Evolutionary conservation across 2,329 filamentous ascomycete species (phyloP).

Genomic region (Achaetomium macrosporum): DNA sequence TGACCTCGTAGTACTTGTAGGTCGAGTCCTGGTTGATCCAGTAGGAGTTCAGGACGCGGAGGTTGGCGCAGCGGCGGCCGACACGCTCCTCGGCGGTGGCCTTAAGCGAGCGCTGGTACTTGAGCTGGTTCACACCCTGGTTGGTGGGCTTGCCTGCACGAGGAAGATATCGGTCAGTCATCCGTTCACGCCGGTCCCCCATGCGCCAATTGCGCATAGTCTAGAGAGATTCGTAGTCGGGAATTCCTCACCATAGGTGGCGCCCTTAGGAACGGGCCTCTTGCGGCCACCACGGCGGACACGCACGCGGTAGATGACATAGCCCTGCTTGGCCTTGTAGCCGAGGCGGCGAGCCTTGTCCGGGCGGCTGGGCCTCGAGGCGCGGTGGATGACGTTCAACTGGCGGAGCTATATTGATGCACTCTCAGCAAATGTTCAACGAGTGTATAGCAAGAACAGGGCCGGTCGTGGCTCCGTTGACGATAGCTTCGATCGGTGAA

Average conservation of each 20-base stretch:
- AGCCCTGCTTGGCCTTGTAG: constrained; percentile 99
- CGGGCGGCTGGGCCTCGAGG: constrained; percentile 93
- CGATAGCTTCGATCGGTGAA: constrained; percentile 2
- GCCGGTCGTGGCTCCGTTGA: constrained; percentile 3
- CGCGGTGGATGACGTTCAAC: constrained; percentile 99
- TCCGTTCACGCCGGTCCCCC: background rate
- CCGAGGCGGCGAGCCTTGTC: constrained; percentile 99
- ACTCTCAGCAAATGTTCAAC: constrained; percentile 99
- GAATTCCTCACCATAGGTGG: constrained; percentile 78
- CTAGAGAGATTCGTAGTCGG: background rate
- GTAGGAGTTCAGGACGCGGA: constrained; percentile 99
- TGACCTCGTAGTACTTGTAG: constrained; percentile 99
- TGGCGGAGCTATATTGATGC: constrained; percentile 99
- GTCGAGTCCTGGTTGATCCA: constrained; percentile 99
- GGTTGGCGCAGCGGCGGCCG: constrained; percentile 96
- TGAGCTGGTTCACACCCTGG: constrained; percentile 99
- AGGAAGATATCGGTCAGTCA: constrained; percentile 4
- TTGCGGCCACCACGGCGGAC: constrained; percentile 99
- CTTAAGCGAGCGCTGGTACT: constrained; percentile 99
- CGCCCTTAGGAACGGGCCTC: constrained; percentile 93
- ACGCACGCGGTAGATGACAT: constrained; percentile 99
- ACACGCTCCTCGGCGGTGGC: constrained; percentile 99
- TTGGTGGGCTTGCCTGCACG: constrained; percentile 96
- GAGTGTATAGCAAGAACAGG: constrained; percentile 83
- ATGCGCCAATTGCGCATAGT: background rate